Evolutionary conservation across 768 basidiomycete species (phyloP).

Genomic region (Amylocystis lapponica): DNA sequence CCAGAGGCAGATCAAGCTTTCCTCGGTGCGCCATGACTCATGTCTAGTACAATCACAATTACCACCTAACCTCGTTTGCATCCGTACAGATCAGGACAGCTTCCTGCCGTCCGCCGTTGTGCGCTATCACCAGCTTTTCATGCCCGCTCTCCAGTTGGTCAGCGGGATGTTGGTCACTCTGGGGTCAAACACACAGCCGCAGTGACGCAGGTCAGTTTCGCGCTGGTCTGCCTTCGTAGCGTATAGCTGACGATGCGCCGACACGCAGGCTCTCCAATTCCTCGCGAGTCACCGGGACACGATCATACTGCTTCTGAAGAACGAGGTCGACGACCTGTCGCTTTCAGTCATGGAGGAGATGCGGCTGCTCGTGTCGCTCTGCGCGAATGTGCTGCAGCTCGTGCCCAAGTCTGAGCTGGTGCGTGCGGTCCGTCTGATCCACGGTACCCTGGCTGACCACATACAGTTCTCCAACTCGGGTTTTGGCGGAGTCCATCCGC

Average conservation of each 20-base stretch:
- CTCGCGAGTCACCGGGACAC: slow-evolving; percentile 79
- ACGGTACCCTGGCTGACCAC: not conserved
- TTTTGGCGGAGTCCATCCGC: slow-evolving; percentile 85
- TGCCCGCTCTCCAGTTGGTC: slow-evolving; percentile 81
- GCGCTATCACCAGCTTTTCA: slow-evolving; percentile 86
- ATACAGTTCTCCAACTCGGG: slow-evolving; percentile 54
- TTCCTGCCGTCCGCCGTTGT: slow-evolving; percentile 85
- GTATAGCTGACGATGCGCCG: not conserved
- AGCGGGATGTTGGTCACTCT: slow-evolving; percentile 74
- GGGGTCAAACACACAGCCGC: slow-evolving; percentile 64
- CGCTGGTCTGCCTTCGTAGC: not conserved
- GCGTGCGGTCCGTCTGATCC: slow-evolving; percentile 27
- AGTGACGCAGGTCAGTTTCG: slow-evolving; percentile 53
- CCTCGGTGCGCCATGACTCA: slow-evolving; percentile 67
- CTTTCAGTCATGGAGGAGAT: slow-evolving; percentile 72
- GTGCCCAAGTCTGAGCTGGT: slow-evolving; percentile 79
- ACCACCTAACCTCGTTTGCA: not conserved
- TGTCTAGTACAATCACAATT: no score
- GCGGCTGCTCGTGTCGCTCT: slow-evolving; percentile 70
- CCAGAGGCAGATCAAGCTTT: slow-evolving; percentile 81
- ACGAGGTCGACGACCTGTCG: slow-evolving; percentile 56
- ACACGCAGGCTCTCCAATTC: slow-evolving; percentile 67
- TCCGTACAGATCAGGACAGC: slow-evolving; percentile 61
- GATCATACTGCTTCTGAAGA: slow-evolving; percentile 75
- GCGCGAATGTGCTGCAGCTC: slow-evolving; percentile 59